Conservation (phyloP, 345 rosid species). For the Garcia nutans region DNA sequence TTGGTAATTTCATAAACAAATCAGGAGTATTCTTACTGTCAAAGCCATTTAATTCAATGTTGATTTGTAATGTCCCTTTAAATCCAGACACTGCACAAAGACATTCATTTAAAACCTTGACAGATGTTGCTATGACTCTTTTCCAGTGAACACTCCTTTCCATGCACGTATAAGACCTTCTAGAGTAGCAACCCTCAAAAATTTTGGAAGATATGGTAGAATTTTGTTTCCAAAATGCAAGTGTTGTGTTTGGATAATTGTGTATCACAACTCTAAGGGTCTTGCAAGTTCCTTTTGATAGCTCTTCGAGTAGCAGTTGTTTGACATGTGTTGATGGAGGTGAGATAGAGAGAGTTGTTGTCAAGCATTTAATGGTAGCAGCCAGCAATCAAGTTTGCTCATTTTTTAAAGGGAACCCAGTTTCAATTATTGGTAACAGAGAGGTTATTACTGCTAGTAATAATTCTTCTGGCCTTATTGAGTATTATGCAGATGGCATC, state of each 20-base stretch:
- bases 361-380: constrained; percentile 71
- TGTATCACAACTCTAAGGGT: constrained; percentile 80
- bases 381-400: constrained; percentile 79
- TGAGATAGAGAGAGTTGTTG: constrained; percentile 72
- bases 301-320: constrained; percentile 63
- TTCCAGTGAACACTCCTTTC: constrained; percentile 62
- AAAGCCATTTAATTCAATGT: too few species aligned
- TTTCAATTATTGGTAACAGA: constrained; percentile 50
- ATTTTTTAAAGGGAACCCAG: constrained; percentile 56
- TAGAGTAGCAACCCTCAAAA: constrained; percentile 39
- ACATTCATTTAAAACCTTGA: constrained; percentile 89
- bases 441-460: constrained; percentile 62
- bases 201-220: constrained; percentile 50
- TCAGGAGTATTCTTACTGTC: too few species aligned
- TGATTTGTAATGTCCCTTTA: constrained; percentile 51
- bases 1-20: too few species aligned
- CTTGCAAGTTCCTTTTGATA: constrained; percentile 73
- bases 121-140: constrained; percentile 63
- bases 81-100: constrained; percentile 92
- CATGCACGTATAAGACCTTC: constrained; percentile 50
- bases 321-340: constrained; percentile 57
- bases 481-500: constrained; percentile 85
- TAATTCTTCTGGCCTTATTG: constrained; percentile 82
- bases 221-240: constrained; percentile 61
- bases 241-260: constrained; percentile 64